Evolutionary conservation across 73 alveolate genomes (phyloP).

Genomic region (Effrenium voratum): DNA sequence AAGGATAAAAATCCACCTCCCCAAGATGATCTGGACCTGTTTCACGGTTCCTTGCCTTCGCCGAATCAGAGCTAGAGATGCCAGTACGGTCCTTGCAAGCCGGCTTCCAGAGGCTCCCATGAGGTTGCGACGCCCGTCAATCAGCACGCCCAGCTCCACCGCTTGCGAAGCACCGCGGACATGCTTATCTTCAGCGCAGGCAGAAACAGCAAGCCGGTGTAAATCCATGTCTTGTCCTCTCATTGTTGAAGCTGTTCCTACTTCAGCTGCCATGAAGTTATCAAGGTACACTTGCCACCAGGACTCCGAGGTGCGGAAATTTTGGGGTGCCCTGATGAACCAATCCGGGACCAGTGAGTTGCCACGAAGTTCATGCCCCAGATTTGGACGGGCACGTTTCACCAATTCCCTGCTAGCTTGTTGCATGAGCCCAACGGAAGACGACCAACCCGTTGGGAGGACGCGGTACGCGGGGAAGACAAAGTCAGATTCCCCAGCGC

Average conservation of each 20-base stretch:
- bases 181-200: background rate
- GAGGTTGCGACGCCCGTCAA: background rate
- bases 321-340: background rate
- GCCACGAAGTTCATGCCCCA: background rate
- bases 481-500: background rate
- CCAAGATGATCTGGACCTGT: background rate
- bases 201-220: background rate
- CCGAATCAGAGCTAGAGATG: background rate
- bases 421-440: slow-evolving; percentile 2
- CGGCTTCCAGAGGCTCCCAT: background rate
- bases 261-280: background rate
- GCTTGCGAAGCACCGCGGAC: background rate
- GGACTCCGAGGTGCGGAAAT: too few relatives aligned
- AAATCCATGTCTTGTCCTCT: background rate
- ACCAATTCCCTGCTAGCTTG: background rate
- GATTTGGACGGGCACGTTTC: background rate
- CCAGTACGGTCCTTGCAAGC: background rate
- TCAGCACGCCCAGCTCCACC: background rate
- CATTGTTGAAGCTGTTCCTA: background rate
- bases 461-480: background rate
- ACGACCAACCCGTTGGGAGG: background rate
- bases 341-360: background rate
- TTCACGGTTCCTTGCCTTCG: background rate
- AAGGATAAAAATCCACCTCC: background rate
- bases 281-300: slow-evolving; percentile 23